phyloP scores from a whole-genome alignment of 495 filamentous ascomycete genomes.

The Neurospora hispaniola region DNA sequence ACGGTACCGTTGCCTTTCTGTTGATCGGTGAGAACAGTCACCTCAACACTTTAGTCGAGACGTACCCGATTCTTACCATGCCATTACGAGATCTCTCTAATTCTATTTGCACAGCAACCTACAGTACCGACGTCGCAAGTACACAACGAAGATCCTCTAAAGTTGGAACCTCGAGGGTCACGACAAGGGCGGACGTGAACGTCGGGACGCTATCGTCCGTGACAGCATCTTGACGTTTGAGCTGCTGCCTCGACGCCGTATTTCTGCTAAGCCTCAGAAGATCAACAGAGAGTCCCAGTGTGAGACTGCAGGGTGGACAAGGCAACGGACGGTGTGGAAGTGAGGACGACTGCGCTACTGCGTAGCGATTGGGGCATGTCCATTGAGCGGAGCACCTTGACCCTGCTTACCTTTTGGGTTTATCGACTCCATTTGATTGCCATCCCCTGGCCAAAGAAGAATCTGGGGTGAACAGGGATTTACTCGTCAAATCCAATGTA shows the following conservation, averaged over 20 bases:
- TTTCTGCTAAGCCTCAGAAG: background rate
- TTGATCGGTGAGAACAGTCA: background rate
- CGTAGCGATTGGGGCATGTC: background rate
- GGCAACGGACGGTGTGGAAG: background rate
- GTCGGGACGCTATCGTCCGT: background rate
- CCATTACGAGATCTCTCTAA: background rate
- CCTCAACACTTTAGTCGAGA: background rate
- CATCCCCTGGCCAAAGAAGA: conserved; percentile 6
- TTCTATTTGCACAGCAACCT: background rate
- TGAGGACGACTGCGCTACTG: background rate
- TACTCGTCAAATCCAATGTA: background rate
- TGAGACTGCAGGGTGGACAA: background rate
- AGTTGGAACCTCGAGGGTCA: background rate
- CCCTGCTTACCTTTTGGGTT: background rate
- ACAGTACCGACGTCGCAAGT: background rate
- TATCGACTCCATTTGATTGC: background rate
- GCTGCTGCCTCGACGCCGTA: background rate
- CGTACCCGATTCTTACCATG: background rate
- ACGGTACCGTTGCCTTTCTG: background rate
- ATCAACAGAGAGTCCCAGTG: background rate
- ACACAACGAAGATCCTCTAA: background rate
- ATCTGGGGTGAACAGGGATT: conserved; percentile 21
- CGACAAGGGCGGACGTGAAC: background rate
- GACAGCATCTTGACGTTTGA: background rate
- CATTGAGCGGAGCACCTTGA: background rate